Percentiles rank a stretch among this genome's conserved stretches.
Conservation (phyloP, 352 stramenopile species). For the Phytophthora multivora region DNA sequence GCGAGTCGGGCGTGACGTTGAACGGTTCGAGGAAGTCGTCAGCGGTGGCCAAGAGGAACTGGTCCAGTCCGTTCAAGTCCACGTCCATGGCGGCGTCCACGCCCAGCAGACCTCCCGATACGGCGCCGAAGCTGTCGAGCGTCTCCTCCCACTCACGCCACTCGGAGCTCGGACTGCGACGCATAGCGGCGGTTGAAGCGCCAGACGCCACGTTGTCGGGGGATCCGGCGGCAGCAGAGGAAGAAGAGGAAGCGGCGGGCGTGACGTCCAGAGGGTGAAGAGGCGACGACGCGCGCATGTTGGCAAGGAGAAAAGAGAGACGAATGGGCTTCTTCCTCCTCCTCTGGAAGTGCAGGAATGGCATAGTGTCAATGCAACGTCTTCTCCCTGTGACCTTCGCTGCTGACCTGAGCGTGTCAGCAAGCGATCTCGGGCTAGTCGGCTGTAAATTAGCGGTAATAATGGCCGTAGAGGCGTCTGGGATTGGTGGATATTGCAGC, state of each 20-base stretch:
- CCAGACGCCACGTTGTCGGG: background rate
- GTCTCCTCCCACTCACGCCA: slow-evolving; percentile 49
- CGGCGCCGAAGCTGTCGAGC: slow-evolving; percentile 33
- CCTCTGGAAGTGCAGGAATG: slow-evolving; percentile 6
- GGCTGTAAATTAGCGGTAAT: background rate
- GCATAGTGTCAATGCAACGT: background rate
- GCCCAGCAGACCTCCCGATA: slow-evolving; percentile 10
- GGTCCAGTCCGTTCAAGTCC: slow-evolving; percentile 63
- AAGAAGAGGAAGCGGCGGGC: slow-evolving; percentile 17
- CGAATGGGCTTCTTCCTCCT: slow-evolving; percentile 2
- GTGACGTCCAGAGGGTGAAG: slow-evolving; percentile 21
- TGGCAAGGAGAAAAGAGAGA: background rate
- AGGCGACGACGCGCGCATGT: slow-evolving; percentile 31
- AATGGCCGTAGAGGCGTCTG: background rate
- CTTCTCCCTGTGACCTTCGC: too few species aligned
- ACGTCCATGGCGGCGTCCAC: slow-evolving; percentile 43
- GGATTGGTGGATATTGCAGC: background rate
- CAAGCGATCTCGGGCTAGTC: background rate
- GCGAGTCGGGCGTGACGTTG: slow-evolving; percentile 35
- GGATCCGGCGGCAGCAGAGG: slow-evolving; percentile 4
- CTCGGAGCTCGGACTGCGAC: slow-evolving; percentile 40
- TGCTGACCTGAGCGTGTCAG: slow-evolving; percentile 6
- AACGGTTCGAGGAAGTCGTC: slow-evolving; percentile 73
- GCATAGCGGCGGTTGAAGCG: slow-evolving; percentile 15
- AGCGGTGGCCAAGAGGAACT: slow-evolving; percentile 58